Evolutionary conservation across 177 flowering plant genomes (phyloP).

Genomic region (Vitis hybrid): DNA sequence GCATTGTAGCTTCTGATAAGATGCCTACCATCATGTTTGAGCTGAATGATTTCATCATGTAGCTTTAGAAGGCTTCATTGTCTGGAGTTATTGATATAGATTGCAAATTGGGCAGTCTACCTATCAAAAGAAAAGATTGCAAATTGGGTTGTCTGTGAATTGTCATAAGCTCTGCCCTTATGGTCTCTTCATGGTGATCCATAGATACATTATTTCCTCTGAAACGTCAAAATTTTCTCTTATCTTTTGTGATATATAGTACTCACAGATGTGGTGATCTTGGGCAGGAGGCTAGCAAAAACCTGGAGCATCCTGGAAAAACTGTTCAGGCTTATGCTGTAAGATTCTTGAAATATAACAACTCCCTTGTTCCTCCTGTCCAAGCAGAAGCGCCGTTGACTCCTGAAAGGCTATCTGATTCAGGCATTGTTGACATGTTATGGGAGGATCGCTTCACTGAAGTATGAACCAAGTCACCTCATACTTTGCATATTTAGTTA

Average conservation of each 20-base stretch:
- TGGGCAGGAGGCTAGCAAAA: conserved; percentile 40
- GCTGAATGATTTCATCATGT: neutral
- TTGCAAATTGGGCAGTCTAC: neutral
- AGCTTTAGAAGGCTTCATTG: neutral
- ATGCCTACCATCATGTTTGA: neutral
- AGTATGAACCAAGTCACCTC: conserved; percentile 37
- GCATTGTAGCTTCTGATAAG: neutral
- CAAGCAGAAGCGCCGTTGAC: conserved; percentile 67
- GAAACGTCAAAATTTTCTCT: neutral
- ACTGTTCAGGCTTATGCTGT: conserved; percentile 69
- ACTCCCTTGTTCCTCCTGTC: conserved; percentile 25
- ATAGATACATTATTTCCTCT: neutral
- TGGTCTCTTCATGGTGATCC: neutral
- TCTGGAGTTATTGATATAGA: neutral
- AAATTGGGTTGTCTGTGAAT: neutral
- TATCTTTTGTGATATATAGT: neutral
- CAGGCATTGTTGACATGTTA: conserved; percentile 45
- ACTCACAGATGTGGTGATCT: conserved; percentile 1
- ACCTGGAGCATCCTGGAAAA: conserved; percentile 25
- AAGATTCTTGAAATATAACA: conserved; percentile 63
- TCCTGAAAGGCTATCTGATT: conserved; percentile 60
- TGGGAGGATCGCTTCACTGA: conserved; percentile 67
- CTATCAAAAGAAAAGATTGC: too few species aligned
- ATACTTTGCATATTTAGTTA: neutral
- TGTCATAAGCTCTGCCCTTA: neutral